Evolutionary conservation across 306 rosid species (phyloP), one percentile per base, ranked within the genome.

Genomic region (Lathyrus aphaca): DNA sequence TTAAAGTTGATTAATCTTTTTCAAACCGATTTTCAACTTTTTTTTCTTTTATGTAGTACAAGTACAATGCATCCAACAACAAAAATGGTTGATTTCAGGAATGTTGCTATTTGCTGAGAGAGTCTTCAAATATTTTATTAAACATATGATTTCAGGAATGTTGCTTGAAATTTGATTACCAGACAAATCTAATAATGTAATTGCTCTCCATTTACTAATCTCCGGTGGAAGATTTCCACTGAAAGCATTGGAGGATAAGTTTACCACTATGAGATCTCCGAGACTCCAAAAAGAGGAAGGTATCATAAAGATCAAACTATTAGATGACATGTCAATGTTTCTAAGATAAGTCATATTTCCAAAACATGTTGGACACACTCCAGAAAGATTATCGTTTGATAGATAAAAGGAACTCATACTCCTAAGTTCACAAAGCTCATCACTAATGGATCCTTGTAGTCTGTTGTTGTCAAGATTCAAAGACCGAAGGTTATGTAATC

Each of bases 351-450:
- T 10, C 17, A 83, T 61, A 61, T 59, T 74, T 23, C 73, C 82
- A 23, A 83, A 73, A 45, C 87, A 80, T 13, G 82, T 0, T 10
- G 87, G 87, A 0, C 77, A 29, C 5, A 3, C 19, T 29, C 84
- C 80, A 18, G 30, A 74, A 15, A 83, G 51, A 16, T 51, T 51
- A 39, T 76, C 79, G 12, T 40, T 50, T 10, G 15, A 0, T 45
- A 83, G 35, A 25, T 21, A 0, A 18, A 83, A 29, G 13, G 1
- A 25, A 40, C 19, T 21, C 74, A 83, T n/a, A 21, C 30, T 58
- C 3, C 5, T 6, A 2, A 79, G 30, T 17, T 72, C 77, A 73
- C 82, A 79, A 10, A 83, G 12, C 25, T 83, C 75, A 8, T 42
- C 27, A 12, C 77, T 29, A 3, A 79, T 43, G 45, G 21, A 35